Conservation (phyloP, 2,329 filamentous ascomycete species). For the Verticillium zaregamsianum region DNA sequence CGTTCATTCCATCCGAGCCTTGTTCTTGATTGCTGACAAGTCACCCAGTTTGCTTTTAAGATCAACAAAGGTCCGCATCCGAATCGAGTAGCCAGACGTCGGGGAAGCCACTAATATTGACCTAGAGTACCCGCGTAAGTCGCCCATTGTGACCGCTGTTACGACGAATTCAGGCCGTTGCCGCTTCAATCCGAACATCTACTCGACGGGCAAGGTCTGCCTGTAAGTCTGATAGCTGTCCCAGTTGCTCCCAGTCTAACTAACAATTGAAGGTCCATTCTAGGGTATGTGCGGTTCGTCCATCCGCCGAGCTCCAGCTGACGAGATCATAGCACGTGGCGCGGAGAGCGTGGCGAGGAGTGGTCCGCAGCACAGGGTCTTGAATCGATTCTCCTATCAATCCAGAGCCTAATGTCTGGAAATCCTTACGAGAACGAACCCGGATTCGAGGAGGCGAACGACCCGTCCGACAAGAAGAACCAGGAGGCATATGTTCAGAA, state of each 20-base stretch:
- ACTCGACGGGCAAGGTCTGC: conserved; percentile 86
- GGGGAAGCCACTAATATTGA: not conserved
- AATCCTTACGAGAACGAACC: conserved; percentile 97
- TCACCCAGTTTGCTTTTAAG: conserved; percentile 64
- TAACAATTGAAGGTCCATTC: conserved; percentile 60
- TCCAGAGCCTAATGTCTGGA: conserved; percentile 90
- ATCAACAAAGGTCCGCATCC: conserved; percentile 62
- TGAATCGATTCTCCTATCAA: conserved; percentile 90
- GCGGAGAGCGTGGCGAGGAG: conserved; percentile 82
- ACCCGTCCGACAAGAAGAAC: conserved; percentile 64
- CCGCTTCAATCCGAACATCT: conserved; percentile 97
- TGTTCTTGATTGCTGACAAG: conserved; percentile 26
- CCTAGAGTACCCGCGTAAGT: conserved; percentile 75
- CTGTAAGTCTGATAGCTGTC: conserved; percentile 52
- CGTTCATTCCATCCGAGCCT: no score
- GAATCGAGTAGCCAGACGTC: conserved; percentile 5
- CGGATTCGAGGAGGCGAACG: conserved; percentile 76
- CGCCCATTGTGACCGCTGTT: conserved; percentile 58
- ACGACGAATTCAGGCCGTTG: conserved; percentile 88
- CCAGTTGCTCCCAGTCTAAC: not conserved
- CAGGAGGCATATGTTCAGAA: conserved; percentile 77
- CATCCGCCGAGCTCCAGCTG: conserved; percentile 2
- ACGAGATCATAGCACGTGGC: conserved; percentile 71
- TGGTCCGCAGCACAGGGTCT: conserved; percentile 96
- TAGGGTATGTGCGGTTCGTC: conserved; percentile 58